Conservation (phyloP, 129 eudicot species). For the carrot (Daucus carota) region DNA sequence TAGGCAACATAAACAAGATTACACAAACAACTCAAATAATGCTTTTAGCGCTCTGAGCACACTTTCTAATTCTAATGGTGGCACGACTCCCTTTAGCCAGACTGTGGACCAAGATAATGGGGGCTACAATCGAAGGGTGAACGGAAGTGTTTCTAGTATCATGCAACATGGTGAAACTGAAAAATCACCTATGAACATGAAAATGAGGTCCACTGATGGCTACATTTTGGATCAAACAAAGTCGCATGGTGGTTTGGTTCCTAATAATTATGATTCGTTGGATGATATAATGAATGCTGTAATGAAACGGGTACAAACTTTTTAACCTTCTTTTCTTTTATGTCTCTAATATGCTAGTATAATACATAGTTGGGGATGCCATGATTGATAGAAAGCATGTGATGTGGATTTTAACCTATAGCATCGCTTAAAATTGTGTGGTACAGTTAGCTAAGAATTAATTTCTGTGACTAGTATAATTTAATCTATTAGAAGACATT, state of each 20-base stretch:
- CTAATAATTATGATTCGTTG: slow-evolving; percentile 55
- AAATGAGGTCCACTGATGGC: slow-evolving; percentile 44
- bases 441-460: not conserved
- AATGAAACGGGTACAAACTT: slow-evolving; percentile 66
- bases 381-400: too few species aligned
- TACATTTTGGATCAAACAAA: slow-evolving; percentile 46
- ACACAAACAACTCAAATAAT: slow-evolving; percentile 31
- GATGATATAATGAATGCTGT: slow-evolving; percentile 77
- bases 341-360: not conserved
- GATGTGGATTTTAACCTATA: not conserved
- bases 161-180: slow-evolving; percentile 30
- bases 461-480: not conserved
- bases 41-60: slow-evolving; percentile 30
- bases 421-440: not conserved
- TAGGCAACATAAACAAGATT: slow-evolving; percentile 40
- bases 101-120: slow-evolving; percentile 31
- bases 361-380: not conserved
- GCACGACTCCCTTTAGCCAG: slow-evolving; percentile 25
- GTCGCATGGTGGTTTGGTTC: slow-evolving; percentile 38
- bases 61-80: slow-evolving; percentile 25
- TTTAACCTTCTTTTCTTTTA: slow-evolving; percentile 3
- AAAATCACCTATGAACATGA: slow-evolving; percentile 32
- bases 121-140: slow-evolving; percentile 29
- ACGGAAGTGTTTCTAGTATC: slow-evolving; percentile 33
- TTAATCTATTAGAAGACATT: not conserved